These are phyloP conservation scores for Suhomyces panamericanus DNA, from an alignment of 1,139 yeast genomes.

Conservation along the genomic window DNA sequence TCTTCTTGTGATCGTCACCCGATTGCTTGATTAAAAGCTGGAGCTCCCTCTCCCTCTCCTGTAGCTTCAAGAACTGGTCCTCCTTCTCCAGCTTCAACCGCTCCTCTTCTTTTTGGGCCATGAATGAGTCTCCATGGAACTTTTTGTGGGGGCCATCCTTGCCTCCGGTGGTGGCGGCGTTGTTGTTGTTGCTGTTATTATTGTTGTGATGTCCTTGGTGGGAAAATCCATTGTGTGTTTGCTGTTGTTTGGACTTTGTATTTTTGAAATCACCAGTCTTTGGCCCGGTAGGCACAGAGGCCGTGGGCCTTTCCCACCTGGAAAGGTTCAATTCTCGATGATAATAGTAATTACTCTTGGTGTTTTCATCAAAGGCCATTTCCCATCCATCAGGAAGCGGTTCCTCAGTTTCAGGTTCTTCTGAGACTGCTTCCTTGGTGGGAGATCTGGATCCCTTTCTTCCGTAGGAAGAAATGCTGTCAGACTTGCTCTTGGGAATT, in stretches of 20 bases:
- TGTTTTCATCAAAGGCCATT: slow-evolving; percentile 44
- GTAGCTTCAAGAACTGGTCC: slow-evolving; percentile 25
- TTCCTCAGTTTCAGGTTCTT: slow-evolving; percentile 5
- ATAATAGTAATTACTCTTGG: slow-evolving; percentile 52
- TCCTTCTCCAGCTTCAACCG: slow-evolving; percentile 35
- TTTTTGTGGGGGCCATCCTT: not conserved
- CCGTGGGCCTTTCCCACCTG: slow-evolving; percentile 60
- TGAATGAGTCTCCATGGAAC: slow-evolving; percentile 14
- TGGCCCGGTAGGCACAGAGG: slow-evolving; percentile 30
- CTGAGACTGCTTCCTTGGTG: slow-evolving; percentile 1
- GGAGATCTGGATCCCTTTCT: slow-evolving; percentile 26
- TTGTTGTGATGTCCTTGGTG: not conserved
- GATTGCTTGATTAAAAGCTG: slow-evolving; percentile 40
- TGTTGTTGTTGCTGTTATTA: not conserved
- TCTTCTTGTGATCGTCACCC: slow-evolving; percentile 19
- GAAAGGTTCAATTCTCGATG: slow-evolving; percentile 48
- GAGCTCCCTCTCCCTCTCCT: slow-evolving; percentile 35
- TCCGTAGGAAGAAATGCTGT: slow-evolving; percentile 30
- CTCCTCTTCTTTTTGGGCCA: slow-evolving; percentile 39
- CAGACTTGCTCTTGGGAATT: slow-evolving; percentile 55
- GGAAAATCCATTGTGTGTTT: not conserved
- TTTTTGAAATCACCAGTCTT: slow-evolving; percentile 6
- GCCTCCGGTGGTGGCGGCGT: too few relatives aligned
- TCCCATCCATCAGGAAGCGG: slow-evolving; percentile 55
- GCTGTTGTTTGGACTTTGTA: slow-evolving; percentile 1